Percentiles rank a stretch among this genome's conserved stretches.
Conservation (phyloP, 768 basidiomycete genomes). For the Crucibulum laeve region DNA sequence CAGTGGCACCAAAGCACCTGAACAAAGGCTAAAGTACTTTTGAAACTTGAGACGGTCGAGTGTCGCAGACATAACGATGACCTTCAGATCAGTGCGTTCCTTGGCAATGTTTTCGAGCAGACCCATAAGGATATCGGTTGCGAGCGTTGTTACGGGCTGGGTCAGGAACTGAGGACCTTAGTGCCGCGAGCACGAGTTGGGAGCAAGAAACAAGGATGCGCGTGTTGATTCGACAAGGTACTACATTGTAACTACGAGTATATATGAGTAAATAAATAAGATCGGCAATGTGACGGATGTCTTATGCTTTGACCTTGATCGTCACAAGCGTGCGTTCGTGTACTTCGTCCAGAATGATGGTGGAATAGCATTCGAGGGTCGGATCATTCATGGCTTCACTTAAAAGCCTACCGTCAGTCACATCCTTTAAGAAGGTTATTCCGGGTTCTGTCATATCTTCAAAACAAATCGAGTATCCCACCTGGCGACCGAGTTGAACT, state of each 20-base stretch:
- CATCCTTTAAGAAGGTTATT: slow-evolving; percentile 95
- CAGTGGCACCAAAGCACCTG: slow-evolving; percentile 54
- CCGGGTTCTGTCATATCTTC: slow-evolving; percentile 92
- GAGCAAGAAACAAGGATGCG: too few relatives aligned
- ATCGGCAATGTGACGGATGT: too few relatives aligned
- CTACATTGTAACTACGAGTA: too few relatives aligned
- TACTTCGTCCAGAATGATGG: slow-evolving; percentile 97
- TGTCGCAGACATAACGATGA: slow-evolving; percentile 98
- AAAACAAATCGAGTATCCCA: slow-evolving; percentile 97
- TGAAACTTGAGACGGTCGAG: slow-evolving; percentile 96
- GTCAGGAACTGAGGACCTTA: too few relatives aligned
- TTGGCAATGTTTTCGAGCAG: slow-evolving; percentile 82
- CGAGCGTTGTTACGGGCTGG: too few relatives aligned
- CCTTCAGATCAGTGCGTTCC: slow-evolving; percentile 83
- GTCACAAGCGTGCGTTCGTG: slow-evolving; percentile 98
- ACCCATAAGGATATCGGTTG: slow-evolving; percentile 98
- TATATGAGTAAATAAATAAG: too few relatives aligned
- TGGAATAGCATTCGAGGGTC: slow-evolving; percentile 82
- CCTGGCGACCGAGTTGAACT: slow-evolving; percentile 92
- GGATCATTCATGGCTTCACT: slow-evolving; percentile 99
- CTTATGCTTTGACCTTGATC: too few relatives aligned
- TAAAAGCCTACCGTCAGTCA: slow-evolving; percentile 99
- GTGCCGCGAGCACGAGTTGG: too few relatives aligned
- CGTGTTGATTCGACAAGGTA: too few relatives aligned
- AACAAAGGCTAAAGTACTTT: slow-evolving; percentile 74